These are phyloP conservation scores for Juncus effusus DNA, from an alignment of 176 grass and related monocot genomes.

Conservation along the genomic window DNA sequence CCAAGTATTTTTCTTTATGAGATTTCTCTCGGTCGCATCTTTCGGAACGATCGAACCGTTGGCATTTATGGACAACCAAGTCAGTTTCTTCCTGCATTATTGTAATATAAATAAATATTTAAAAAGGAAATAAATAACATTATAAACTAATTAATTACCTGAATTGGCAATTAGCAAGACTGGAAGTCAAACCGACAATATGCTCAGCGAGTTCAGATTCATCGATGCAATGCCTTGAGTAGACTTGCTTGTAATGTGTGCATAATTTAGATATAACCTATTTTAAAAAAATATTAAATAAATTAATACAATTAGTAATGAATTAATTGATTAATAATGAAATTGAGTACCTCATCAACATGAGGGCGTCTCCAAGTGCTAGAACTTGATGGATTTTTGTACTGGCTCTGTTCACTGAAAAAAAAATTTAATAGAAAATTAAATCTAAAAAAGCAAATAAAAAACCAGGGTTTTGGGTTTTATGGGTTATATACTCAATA, in stretches of 20 bases:
- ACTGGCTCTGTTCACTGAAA: conserved; percentile 71
- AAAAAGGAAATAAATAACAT: background rate
- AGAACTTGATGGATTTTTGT: conserved; percentile 50
- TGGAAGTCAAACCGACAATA: conserved; percentile 79
- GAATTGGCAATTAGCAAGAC: conserved; percentile 78
- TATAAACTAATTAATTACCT: conserved; percentile 31
- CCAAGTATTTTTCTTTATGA: conserved; percentile 70
- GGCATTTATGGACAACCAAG: conserved; percentile 85
- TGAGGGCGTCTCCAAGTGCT: conserved; percentile 57
- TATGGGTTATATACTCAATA: background rate
- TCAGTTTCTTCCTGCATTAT: conserved; percentile 59
- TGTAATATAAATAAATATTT: background rate
- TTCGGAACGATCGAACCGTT: conserved; percentile 65
- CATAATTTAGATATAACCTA: conserved; percentile 68
- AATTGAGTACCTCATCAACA: conserved; percentile 59
- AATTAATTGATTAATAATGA: background rate
- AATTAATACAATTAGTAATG: conserved; percentile 10
- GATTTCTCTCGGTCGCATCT: conserved; percentile 53
- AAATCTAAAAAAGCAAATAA: background rate
- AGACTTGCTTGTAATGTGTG: conserved; percentile 66
- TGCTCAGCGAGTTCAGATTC: conserved; percentile 88
- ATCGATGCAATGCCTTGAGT: conserved; percentile 82
- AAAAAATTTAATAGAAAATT: conserved; percentile 5
- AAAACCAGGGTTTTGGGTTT: background rate
- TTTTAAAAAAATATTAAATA: conserved; percentile 12